Evolutionary conservation across 1,284 basidiomycete species (phyloP).

Genomic region (Boletus sp.): DNA sequence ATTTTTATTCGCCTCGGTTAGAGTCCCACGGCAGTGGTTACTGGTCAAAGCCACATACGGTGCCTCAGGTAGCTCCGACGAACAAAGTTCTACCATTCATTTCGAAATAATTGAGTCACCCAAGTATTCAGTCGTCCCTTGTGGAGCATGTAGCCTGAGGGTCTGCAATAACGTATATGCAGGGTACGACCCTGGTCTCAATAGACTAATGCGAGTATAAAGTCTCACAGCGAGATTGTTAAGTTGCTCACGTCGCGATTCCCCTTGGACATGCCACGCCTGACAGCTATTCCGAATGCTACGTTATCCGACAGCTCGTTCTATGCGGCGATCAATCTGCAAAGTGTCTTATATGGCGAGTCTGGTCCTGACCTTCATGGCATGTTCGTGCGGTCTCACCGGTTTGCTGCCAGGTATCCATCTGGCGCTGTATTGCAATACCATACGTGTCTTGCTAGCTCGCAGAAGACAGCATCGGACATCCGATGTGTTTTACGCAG

Average conservation of each 20-base stretch:
- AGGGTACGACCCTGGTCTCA: too few species aligned
- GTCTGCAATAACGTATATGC: too few species aligned
- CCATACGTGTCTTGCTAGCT: constrained; percentile 2
- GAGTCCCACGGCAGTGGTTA: too few species aligned
- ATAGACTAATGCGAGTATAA: not conserved
- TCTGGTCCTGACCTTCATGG: not conserved
- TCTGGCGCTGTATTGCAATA: constrained; percentile 13
- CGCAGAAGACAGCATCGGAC: not conserved
- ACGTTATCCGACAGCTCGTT: constrained; percentile 2
- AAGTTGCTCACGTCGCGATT: not conserved
- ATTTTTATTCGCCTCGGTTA: too few species aligned
- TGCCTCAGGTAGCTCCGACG: too few species aligned
- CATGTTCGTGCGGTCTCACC: not conserved
- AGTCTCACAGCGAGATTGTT: not conserved
- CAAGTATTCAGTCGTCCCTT: too few species aligned
- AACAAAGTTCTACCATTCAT: too few species aligned
- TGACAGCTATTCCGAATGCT: not conserved
- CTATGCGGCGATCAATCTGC: constrained; percentile 10
- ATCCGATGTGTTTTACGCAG: constrained; percentile 10
- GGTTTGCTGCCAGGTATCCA: not conserved
- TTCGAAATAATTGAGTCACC: too few species aligned
- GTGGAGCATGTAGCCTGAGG: too few species aligned
- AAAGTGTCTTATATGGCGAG: constrained; percentile 13
- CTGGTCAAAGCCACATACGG: too few species aligned
- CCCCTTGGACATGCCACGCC: not conserved